phyloP scores from a whole-genome alignment of 2,329 filamentous ascomycete species.

The Arthrobotrys pseudoclavata region DNA sequence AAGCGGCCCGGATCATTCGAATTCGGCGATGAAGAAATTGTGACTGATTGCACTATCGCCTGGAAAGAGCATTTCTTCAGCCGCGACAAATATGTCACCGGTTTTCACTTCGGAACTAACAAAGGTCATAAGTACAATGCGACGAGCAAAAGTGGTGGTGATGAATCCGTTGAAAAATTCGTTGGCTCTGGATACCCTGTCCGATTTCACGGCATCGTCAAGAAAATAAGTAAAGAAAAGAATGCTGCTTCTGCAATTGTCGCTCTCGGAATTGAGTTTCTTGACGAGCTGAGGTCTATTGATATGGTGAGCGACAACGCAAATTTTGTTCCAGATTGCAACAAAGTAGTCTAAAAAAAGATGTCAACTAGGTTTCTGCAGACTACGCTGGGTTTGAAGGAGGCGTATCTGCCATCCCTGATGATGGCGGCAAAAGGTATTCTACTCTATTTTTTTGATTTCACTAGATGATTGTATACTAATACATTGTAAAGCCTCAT shows the following conservation, averaged over 20 bases:
- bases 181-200: slow-evolving; percentile 51
- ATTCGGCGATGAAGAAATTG: slow-evolving; percentile 44
- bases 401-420: slow-evolving; percentile 28
- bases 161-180: slow-evolving; percentile 20
- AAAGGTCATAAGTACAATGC: slow-evolving; percentile 43
- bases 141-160: slow-evolving; percentile 40
- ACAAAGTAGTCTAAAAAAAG: slow-evolving; percentile 3
- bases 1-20: slow-evolving; percentile 47
- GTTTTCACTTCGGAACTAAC: slow-evolving; percentile 48
- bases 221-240: slow-evolving; percentile 33
- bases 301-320: slow-evolving; percentile 38
- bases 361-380: slow-evolving; percentile 30
- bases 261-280: slow-evolving; percentile 43
- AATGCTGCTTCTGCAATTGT: slow-evolving; percentile 31
- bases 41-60: slow-evolving; percentile 40
- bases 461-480: background rate
- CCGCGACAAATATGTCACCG: slow-evolving; percentile 41
- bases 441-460: background rate
- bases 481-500: slow-evolving; percentile 39
- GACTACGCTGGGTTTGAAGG: slow-evolving; percentile 47
- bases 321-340: background rate
- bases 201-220: slow-evolving; percentile 46
- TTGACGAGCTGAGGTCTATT: slow-evolving; percentile 43
- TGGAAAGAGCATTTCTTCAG: slow-evolving; percentile 48
- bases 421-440: slow-evolving; percentile 46